Evolutionary conservation across 129 eudicot genomes (phyloP).

Genomic region (Cynara cardunculus): DNA sequence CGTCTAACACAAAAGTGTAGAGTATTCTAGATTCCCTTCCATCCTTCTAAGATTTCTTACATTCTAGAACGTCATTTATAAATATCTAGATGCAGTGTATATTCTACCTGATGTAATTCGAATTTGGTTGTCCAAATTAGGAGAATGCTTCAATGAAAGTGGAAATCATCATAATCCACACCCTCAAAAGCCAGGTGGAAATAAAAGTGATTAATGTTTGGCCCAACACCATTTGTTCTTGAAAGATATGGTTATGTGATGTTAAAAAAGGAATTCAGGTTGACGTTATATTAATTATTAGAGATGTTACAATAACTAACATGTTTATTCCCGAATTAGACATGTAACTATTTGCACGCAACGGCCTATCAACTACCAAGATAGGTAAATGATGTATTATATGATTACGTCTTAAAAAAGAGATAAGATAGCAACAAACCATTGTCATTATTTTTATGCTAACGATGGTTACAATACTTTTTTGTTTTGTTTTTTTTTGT

Average conservation of each 20-base stretch:
- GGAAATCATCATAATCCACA: neutral
- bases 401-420: neutral
- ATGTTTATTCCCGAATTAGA: neutral
- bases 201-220: neutral
- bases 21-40: neutral
- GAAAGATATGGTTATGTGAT: neutral
- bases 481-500: no score
- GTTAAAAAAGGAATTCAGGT: neutral
- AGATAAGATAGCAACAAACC: neutral
- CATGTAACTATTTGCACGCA: neutral
- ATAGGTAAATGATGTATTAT: neutral
- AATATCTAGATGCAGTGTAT: neutral
- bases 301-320: neutral
- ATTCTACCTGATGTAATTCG: no score
- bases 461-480: neutral
- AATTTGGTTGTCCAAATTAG: no score
- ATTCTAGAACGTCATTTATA: neutral
- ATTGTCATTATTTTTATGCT: neutral
- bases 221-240: neutral
- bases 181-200: neutral
- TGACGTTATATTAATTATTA: neutral
- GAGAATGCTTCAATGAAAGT: neutral
- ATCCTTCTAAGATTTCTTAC: neutral
- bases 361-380: neutral
- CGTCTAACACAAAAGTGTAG: neutral